Base-by-base conservation (phyloP, 2,329 filamentous ascomycete species). In the Fusarium pseudoanthophilum region DNA sequence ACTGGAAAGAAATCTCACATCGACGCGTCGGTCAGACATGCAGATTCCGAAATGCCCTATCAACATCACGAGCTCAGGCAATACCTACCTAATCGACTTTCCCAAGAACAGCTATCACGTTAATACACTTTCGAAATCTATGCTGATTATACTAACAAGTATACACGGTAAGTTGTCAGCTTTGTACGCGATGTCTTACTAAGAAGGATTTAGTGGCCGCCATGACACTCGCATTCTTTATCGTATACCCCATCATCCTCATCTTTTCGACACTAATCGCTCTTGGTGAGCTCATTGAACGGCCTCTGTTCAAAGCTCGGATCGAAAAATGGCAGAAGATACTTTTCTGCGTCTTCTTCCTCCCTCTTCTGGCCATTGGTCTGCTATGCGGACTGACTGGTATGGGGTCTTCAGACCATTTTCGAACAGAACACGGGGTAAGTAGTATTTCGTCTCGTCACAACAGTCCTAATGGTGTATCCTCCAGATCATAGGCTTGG, bases 401-500 rank as follows among this genome's bases (percentile, higher is more conserved):
- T 7, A 55, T 39, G 51, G 51, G 51, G 1, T 55, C 51, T 0
- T 55, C 51, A 4, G 51, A 55, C 7, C 51, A 55, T 13, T 55
- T 55, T 3, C 51, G 51, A 55, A 55, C 51, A 5, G 34, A 55
- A 28, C 51, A 55, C 0, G 51, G 51, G 0, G 49, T 53, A 15
- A 37, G 49, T 37, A 6, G 11, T 4, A 52, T 21, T 6, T 11
- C 9, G 6, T 18, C 18, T 18, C 5, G 8, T 4, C 2, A 32
- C 4, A n/a, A 13, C 14, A n/a, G 21, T 4, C 18, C 30, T 51
- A 4, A 51, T 3, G 7, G 26, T 36, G 0, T 2, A 26, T 2
- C 0, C 1, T 26, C n/a, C 13, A 53, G 51, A 53, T 55, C 7
- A 39, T 55, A 0, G 34, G 51, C 0, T 7, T 55, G 0, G 51